Evolutionary conservation across 768 basidiomycete genomes (phyloP).

Genomic region (Tulasnella sp.): DNA sequence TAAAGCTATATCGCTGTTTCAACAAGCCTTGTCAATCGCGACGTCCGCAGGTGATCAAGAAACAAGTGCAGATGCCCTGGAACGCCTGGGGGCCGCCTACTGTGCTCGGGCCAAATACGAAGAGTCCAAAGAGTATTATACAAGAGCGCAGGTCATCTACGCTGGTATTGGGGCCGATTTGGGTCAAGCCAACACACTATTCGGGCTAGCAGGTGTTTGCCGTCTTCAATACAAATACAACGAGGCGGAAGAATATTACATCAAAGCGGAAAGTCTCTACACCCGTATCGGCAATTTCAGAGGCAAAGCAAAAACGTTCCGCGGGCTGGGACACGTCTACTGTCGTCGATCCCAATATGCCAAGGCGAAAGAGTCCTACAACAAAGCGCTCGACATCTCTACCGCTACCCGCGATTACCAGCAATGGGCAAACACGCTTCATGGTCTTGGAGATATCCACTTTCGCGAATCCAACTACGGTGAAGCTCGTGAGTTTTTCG

Average conservation of each 20-base stretch:
- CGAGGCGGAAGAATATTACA: too few relatives aligned
- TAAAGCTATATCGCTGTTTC: not conserved
- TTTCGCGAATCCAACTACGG: not conserved
- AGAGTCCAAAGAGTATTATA: not conserved
- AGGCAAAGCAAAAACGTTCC: too few relatives aligned
- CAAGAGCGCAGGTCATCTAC: too few relatives aligned
- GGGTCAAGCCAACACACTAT: too few relatives aligned
- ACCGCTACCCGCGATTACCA: not conserved
- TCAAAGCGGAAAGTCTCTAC: too few relatives aligned
- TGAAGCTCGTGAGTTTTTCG: not conserved
- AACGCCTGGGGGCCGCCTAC: not conserved
- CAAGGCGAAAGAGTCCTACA: too few relatives aligned
- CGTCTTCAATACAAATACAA: too few relatives aligned
- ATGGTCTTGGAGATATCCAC: not conserved
- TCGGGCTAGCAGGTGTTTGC: too few relatives aligned
- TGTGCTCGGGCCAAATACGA: not conserved
- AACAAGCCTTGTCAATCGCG: not conserved
- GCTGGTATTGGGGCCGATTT: too few relatives aligned
- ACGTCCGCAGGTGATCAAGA: not conserved
- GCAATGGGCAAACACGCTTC: not conserved
- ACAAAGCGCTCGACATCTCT: not conserved
- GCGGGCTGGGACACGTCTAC: too few relatives aligned
- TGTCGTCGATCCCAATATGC: too few relatives aligned
- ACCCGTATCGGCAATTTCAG: too few relatives aligned
- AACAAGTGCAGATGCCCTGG: not conserved